Base-by-base conservation (phyloP, 2,329 filamentous ascomycete species). In the Diaporthe citri region DNA sequence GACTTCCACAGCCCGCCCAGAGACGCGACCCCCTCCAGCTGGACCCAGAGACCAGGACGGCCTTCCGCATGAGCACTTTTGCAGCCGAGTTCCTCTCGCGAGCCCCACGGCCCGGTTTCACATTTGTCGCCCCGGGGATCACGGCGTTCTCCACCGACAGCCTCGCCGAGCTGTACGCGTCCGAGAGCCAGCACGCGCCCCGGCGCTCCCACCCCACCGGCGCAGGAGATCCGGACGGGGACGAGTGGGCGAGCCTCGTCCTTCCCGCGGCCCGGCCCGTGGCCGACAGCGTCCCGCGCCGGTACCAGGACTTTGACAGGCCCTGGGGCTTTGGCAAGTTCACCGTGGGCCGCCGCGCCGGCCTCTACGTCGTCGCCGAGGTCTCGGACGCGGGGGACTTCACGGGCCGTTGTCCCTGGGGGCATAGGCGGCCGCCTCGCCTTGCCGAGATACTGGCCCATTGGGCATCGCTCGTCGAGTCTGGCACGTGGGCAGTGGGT, bases 401-500 rank as follows among this genome's bases (percentile, higher is more conserved):
- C 36, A 60, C 20, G 3, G 36, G 57, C 7, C 57, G 34, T 25
- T 60, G 57, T 60, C 57, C 57, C 6, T 60, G 36, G n/a, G 57
- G 57, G 36, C n/a, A 41, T 13, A 12, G 8, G 12, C n/a, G 57
- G 13, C 36, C 57, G 22, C 57, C 57, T 20, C 57, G 57, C n/a
- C 57, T 60, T 9, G 57, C 57, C 13, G 36, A 60, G 36, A 60
- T 41, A 17, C n/a, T 60, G 36, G 57, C 34, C 36, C 57, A 41
- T 60, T 41, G 22, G 57, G 57, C 57, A 43, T 62, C 57, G 3
- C 36, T 62, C 39, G n/a, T 62, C 39, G 57, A 43, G 36, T 62
- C 39, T 43, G 59, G n/a, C n/a, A 15, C 39, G n/a, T 62, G 59
- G 59, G 9, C n/a, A 13, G 36, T 43, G 36, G 36, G 7, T 25